Evolutionary conservation across 176 grass and related monocot species (phyloP).

Genomic region (Luzula sylvatica): DNA sequence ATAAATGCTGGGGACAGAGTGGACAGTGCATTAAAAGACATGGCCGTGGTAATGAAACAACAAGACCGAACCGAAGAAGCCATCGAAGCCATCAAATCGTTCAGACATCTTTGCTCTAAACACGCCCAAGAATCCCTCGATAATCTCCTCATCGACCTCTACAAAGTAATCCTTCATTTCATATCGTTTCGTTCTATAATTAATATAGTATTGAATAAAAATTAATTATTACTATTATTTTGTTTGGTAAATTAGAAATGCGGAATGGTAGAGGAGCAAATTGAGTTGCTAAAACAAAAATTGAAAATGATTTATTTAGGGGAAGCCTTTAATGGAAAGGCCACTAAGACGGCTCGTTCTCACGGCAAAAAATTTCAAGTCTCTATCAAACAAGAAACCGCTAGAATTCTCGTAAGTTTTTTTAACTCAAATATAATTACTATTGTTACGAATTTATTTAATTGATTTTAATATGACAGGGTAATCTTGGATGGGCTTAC

Average conservation of each 20-base stretch:
- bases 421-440: background rate
- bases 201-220: too few species aligned
- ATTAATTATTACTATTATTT: background rate
- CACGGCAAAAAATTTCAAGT: slow-evolving; percentile 98
- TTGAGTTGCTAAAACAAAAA: slow-evolving; percentile 82
- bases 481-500: slow-evolving; percentile 94
- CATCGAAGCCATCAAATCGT: slow-evolving; percentile 74
- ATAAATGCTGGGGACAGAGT: slow-evolving; percentile 76
- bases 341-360: slow-evolving; percentile 78
- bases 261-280: slow-evolving; percentile 69
- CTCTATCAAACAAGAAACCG: slow-evolving; percentile 75
- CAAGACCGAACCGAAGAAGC: slow-evolving; percentile 61
- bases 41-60: slow-evolving; percentile 87
- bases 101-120: slow-evolving; percentile 80
- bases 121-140: slow-evolving; percentile 78
- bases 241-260: slow-evolving; percentile 48
- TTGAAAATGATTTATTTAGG: slow-evolving; percentile 73
- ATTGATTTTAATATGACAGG: slow-evolving; percentile 24
- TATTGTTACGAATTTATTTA: background rate
- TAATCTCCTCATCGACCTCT: slow-evolving; percentile 93
- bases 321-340: slow-evolving; percentile 80
- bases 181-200: background rate
- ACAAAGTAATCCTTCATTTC: slow-evolving; percentile 41
- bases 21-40: slow-evolving; percentile 86
- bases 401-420: slow-evolving; percentile 60